Evolutionary conservation across 129 eudicot genomes (phyloP).

Genomic region (Centella asiatica): DNA sequence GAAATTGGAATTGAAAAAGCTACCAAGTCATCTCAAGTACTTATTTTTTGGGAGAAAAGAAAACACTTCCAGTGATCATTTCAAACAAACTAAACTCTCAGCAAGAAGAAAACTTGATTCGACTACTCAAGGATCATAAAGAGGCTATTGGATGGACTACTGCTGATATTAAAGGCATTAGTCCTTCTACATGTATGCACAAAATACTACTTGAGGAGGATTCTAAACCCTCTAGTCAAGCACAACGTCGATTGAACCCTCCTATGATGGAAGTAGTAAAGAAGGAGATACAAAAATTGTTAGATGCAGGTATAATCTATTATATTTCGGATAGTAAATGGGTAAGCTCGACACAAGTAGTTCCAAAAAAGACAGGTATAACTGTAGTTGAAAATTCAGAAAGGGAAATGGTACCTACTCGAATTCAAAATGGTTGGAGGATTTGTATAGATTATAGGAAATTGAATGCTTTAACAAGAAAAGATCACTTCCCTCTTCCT

Average conservation of each 20-base stretch:
- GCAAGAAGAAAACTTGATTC: neutral
- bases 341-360: no score
- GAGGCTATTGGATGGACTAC: no score
- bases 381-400: constrained; percentile 4
- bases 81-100: neutral
- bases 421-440: constrained; percentile 1
- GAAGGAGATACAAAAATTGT: neutral
- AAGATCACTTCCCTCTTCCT: no score
- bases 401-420: constrained; percentile 5
- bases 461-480: no score
- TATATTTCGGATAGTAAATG: neutral
- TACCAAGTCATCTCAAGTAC: no score
- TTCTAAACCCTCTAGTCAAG: neutral
- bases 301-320: neutral
- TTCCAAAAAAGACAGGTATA: neutral
- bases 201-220: neutral
- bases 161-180: no score
- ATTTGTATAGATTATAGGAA: no score
- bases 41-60: no score
- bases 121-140: no score
- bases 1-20: no score
- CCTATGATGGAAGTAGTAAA: neutral
- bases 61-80: no score
- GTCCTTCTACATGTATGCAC: neutral
- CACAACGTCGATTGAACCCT: neutral